Evolutionary conservation across 768 basidiomycete species (phyloP).

Genomic region (Mycena capillaripes): DNA sequence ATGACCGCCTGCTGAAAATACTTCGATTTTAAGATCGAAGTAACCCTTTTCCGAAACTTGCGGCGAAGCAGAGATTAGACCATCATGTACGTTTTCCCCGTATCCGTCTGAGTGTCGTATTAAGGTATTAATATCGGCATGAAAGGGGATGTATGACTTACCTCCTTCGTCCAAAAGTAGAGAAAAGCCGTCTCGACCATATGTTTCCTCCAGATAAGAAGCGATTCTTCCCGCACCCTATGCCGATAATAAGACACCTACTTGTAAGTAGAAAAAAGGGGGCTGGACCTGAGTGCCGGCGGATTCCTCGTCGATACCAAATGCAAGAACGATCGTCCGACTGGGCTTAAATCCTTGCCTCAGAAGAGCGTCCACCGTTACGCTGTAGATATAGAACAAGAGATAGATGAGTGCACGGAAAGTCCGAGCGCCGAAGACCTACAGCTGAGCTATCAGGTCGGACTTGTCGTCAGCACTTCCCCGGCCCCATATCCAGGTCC

Average conservation of each 20-base stretch:
- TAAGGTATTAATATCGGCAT: neutral
- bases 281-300: constrained; percentile 45
- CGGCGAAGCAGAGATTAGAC: constrained; percentile 55
- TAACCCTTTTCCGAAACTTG: constrained; percentile 67
- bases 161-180: constrained; percentile 78
- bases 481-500: constrained; percentile 69
- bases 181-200: constrained; percentile 67
- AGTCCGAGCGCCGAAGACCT: constrained; percentile 2
- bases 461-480: constrained; percentile 70
- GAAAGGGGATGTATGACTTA: neutral
- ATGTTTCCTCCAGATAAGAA: constrained; percentile 56
- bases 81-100: constrained; percentile 48
- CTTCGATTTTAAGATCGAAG: constrained; percentile 58
- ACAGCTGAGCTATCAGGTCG: constrained; percentile 58
- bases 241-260: constrained; percentile 1
- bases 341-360: constrained; percentile 46
- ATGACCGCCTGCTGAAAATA: constrained; percentile 69
- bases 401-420: neutral
- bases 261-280: neutral
- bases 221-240: constrained; percentile 58
- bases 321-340: constrained; percentile 52
- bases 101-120: constrained; percentile 8
- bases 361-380: constrained; percentile 43
- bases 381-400: constrained; percentile 34
- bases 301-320: constrained; percentile 68